Evolutionary conservation across 805 yeast species (phyloP).

Genomic region (Zygotorulaspora chibaensis): DNA sequence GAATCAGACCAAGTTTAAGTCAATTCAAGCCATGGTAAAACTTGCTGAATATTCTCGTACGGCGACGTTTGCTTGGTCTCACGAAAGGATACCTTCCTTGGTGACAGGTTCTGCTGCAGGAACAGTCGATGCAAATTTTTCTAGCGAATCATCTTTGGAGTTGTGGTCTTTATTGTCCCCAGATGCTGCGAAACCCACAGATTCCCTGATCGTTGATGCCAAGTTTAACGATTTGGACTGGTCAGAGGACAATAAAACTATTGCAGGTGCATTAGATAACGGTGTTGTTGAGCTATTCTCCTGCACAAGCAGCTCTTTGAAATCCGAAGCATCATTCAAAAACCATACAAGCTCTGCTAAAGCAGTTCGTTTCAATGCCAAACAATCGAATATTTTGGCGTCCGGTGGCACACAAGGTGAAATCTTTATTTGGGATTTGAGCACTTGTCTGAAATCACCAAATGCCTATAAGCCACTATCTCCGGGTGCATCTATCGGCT

Average conservation of each 20-base stretch:
- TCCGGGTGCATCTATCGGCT: constrained; percentile 77
- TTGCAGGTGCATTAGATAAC: constrained; percentile 88
- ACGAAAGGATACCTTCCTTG: constrained; percentile 62
- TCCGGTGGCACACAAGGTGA: constrained; percentile 90
- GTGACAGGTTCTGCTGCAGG: constrained; percentile 97
- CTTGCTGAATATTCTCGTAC: constrained; percentile 78
- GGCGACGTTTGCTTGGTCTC: constrained; percentile 96
- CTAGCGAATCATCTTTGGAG: constrained; percentile 72
- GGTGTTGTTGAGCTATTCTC: constrained; percentile 80
- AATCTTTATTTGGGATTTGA: constrained; percentile 85
- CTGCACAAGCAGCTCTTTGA: constrained; percentile 41
- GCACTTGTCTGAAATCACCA: constrained; percentile 46
- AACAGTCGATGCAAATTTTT: constrained; percentile 83
- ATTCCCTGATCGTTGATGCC: constrained; percentile 46
- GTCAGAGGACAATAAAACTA: constrained; percentile 59
- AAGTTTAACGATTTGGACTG: constrained; percentile 81
- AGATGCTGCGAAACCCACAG: constrained; percentile 38
- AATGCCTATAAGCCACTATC: constrained; percentile 39
- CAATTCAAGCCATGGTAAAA: constrained; percentile 57
- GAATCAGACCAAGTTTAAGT: constrained; percentile 2
- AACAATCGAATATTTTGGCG: constrained; percentile 66
- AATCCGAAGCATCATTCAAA: constrained; percentile 48
- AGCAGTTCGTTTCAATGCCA: constrained; percentile 71
- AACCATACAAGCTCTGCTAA: constrained; percentile 69
- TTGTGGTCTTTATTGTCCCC: constrained; percentile 64